Evolutionary conservation across 108 stramenopile species (phyloP), one percentile per base, ranked within the genome.

Genomic region (Nitzschia palea): DNA sequence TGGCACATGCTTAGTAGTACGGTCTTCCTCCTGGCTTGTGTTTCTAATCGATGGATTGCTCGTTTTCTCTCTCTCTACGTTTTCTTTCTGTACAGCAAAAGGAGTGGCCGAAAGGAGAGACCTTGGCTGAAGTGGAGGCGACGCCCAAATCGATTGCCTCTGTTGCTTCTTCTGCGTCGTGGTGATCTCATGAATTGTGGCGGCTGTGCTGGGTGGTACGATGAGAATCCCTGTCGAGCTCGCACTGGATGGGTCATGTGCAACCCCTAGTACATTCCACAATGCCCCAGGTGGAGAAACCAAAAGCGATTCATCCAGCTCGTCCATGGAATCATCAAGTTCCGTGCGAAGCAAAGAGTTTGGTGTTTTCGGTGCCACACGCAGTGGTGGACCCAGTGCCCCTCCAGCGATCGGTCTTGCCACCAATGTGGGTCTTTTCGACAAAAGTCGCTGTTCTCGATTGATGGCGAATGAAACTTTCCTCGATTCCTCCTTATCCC

Each of bases 321-420:
- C 37, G 29, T 44, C 44, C 10, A 12, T 10, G 12, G 37, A 40
- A 14, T 42, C 47, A 12, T 62, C 54, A 54, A 78, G 27, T 59
- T 78, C 77, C 10, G 57, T 78, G n/a, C 62, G 69, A 9, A 78
- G 52, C 30, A 78, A 51, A 0, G 71, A 71, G 26, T 78, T 78
- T 3, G 77, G 77, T 44, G 76, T 77, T 47, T 59, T 77, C 2
- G 74, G 74, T 23, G 50, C 62, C 14, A 72, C 71, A 22, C 71
- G 71, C 23, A 47, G 42, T 6, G 65, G 65, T 53, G 73, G 59
- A 18, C 73, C 73, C 2, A 74, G 23, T 51, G n/a, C n/a, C n/a
- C n/a, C n/a, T n/a, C n/a, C n/a, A n/a, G n/a, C n/a, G n/a, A n/a
- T n/a, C n/a, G n/a, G n/a, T n/a, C n/a, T n/a, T n/a, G n/a, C n/a